Conservation (phyloP, 345 rosid species). For the Salix purpurea region DNA sequence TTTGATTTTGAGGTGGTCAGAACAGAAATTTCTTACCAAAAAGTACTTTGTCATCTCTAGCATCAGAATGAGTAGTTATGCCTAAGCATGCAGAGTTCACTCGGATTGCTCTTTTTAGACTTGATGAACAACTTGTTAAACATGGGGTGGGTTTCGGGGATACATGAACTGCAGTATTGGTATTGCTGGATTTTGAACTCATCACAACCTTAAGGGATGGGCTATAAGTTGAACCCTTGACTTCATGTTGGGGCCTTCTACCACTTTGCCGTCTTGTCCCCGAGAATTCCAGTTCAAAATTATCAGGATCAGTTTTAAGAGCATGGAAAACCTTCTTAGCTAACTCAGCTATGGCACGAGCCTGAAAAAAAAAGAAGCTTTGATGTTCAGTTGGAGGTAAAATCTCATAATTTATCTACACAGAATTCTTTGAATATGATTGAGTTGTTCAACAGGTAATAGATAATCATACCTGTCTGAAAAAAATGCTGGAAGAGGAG, state of each 20-base stretch:
- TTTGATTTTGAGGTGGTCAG: background rate
- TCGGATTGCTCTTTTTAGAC: conserved; percentile 17
- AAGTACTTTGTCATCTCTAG: conserved; percentile 19
- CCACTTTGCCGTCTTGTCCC: conserved; percentile 38
- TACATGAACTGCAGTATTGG: background rate
- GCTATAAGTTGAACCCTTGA: conserved; percentile 15
- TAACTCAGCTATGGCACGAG: conserved; percentile 53
- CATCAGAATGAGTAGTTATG: conserved; percentile 3
- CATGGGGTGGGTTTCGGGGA: conserved; percentile 18
- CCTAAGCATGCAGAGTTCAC: conserved; percentile 7
- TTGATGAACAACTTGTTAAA: conserved; percentile 18
- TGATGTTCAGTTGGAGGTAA: conserved; percentile 6
- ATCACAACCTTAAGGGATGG: conserved; percentile 23
- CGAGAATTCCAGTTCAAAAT: conserved; percentile 39
- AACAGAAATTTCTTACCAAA: conserved; percentile 31
- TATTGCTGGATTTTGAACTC: conserved; percentile 16
- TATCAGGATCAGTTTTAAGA: conserved; percentile 45
- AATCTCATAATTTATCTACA: background rate
- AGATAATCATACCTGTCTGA: conserved; percentile 48
- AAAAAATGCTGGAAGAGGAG: conserved; percentile 45
- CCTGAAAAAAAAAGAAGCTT: conserved; percentile 32
- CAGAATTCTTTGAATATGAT: conserved; percentile 1
- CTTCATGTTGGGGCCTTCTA: conserved; percentile 30
- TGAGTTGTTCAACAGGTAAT: background rate
- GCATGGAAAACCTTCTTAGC: conserved; percentile 51